These are phyloP conservation scores for Eucalyptus polybractea DNA, from an alignment of 345 rosid genomes.

Conservation along the genomic window DNA sequence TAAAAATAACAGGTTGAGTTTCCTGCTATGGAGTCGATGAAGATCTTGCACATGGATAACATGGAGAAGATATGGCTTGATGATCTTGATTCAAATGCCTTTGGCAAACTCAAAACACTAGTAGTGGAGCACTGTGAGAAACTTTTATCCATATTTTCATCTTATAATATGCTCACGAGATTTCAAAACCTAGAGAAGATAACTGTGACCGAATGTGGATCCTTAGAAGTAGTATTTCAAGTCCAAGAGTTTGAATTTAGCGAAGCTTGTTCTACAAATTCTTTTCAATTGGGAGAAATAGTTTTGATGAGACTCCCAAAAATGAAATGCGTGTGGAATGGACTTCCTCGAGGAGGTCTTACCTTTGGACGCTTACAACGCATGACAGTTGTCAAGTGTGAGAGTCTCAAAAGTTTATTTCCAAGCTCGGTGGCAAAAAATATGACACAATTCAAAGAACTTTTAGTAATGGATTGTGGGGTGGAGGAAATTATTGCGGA, in stretches of 20 bases:
- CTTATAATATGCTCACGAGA: neutral
- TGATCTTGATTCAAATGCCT: too few relatives aligned
- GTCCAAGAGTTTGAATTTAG: neutral
- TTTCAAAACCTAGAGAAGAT: neutral
- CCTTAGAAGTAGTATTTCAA: neutral
- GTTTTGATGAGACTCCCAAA: accelerated
- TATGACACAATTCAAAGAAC: accelerated
- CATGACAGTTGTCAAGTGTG: accelerated
- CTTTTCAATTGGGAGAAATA: neutral
- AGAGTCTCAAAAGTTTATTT: too few relatives aligned
- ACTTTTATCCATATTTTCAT: too few relatives aligned
- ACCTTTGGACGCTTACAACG: accelerated
- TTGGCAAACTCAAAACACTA: too few relatives aligned
- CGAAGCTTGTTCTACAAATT: accelerated
- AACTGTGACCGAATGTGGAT: neutral
- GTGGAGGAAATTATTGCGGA: accelerated
- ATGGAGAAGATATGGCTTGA: too few relatives aligned
- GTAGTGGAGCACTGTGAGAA: too few relatives aligned
- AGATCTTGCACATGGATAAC: too few relatives aligned
- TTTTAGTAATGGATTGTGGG: accelerated
- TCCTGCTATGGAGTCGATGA: too few relatives aligned
- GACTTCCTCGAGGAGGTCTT: neutral
- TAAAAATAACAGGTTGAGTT: too few relatives aligned
- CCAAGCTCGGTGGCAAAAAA: too few relatives aligned
- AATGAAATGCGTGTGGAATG: neutral